Evolutionary conservation across 2,329 filamentous ascomycete species (phyloP).

Genomic region (Neonectria ditissima): DNA sequence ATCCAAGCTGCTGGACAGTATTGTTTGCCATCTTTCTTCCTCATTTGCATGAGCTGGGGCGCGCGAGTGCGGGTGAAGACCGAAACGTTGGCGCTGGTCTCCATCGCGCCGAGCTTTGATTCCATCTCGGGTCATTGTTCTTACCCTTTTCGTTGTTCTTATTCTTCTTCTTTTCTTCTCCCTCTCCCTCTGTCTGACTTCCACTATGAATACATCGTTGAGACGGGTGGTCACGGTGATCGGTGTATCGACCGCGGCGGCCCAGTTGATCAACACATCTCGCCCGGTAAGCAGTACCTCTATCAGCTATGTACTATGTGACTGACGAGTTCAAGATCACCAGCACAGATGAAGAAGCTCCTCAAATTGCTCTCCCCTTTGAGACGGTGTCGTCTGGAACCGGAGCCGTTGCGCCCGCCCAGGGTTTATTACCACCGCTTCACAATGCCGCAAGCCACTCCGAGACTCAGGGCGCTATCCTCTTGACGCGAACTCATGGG

Average conservation of each 20-base stretch:
- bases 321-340: background rate
- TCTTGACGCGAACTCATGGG: background rate
- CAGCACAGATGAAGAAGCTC: background rate
- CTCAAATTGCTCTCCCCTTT: background rate
- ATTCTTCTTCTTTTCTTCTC: background rate
- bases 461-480: background rate
- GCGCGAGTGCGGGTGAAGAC: background rate
- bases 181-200: too few relatives aligned
- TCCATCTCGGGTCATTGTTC: too few relatives aligned
- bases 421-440: background rate
- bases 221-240: background rate
- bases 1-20: background rate
- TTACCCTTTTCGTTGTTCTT: too few relatives aligned
- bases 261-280: background rate
- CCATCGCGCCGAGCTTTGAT: background rate
- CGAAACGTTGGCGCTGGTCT: background rate
- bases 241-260: background rate
- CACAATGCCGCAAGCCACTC: background rate
- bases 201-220: background rate
- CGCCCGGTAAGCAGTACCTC: background rate
- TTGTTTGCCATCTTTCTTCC: background rate
- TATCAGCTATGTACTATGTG: too few relatives aligned
- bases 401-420: background rate
- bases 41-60: background rate
- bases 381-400: background rate